Evolutionary conservation across 176 grass and related monocot genomes (phyloP).

Genomic region (Eragrostis curvula): DNA sequence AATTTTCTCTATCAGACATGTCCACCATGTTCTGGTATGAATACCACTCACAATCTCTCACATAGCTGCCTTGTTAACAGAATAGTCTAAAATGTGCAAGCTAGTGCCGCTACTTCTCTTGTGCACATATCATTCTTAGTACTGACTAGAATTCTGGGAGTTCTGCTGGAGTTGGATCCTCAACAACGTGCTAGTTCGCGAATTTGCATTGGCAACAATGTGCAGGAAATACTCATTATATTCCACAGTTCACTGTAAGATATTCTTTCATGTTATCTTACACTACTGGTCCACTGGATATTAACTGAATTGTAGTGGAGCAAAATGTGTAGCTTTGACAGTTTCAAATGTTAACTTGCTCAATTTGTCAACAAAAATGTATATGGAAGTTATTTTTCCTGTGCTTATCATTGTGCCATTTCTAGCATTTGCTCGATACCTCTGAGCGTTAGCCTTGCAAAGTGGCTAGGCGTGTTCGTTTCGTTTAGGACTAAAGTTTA

Average conservation of each 20-base stretch:
- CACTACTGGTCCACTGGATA: neutral
- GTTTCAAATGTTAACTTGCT: constrained; percentile 19
- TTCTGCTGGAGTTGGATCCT: constrained; percentile 7
- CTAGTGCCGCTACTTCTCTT: constrained; percentile 2
- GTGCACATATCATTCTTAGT: constrained; percentile 22
- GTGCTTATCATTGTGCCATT: neutral
- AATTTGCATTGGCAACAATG: neutral
- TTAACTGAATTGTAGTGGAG: neutral
- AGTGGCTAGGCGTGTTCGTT: too few species aligned
- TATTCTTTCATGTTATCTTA: neutral
- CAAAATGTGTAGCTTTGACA: neutral
- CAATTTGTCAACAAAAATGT: neutral
- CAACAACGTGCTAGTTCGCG: neutral
- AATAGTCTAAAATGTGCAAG: constrained; percentile 29
- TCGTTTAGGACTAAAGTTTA: too few species aligned
- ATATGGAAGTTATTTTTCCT: neutral
- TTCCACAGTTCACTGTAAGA: neutral
- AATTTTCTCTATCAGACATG: constrained; percentile 11
- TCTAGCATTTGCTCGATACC: constrained; percentile 15
- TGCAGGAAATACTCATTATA: neutral
- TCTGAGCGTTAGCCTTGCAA: constrained; percentile 7
- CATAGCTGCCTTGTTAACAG: constrained; percentile 28
- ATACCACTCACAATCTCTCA: neutral
- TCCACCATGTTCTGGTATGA: neutral
- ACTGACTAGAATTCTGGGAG: neutral